Evolutionary conservation across 495 filamentous ascomycete genomes (phyloP).

Genomic region (Penicillium turbatum): DNA sequence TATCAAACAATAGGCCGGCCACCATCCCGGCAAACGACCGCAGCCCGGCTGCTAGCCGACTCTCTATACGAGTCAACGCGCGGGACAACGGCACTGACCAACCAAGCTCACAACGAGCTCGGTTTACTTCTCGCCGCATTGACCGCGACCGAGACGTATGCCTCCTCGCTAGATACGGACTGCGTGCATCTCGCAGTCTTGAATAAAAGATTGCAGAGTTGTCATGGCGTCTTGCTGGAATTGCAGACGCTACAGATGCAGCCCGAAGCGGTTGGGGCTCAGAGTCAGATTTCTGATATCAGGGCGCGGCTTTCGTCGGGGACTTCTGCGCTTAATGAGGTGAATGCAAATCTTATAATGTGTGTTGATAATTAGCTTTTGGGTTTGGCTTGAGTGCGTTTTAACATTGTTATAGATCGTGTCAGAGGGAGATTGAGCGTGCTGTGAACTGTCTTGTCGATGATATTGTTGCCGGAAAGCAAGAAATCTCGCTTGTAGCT

Average conservation of each 20-base stretch:
- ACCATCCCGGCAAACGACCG: neutral
- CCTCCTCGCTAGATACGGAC: neutral
- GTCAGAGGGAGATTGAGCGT: constrained; percentile 13
- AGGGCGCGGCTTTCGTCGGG: constrained; percentile 11
- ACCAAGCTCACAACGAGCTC: constrained; percentile 16
- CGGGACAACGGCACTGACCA: constrained; percentile 9
- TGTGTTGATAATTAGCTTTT: constrained; percentile 5
- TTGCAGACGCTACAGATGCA: constrained; percentile 10
- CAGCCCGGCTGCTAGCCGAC: constrained; percentile 11
- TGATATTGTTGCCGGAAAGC: constrained; percentile 8
- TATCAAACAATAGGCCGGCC: neutral
- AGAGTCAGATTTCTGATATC: constrained; percentile 11
- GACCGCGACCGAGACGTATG: neutral
- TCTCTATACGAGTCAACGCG: constrained; percentile 17
- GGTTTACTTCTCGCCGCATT: constrained; percentile 9
- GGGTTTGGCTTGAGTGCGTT: neutral
- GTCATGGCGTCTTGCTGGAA: constrained; percentile 11
- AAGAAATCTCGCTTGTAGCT: neutral
- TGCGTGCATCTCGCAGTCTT: neutral
- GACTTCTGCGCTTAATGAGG: constrained; percentile 14
- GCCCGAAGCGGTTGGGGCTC: neutral
- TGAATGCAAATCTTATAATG: constrained; percentile 22
- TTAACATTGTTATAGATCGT: constrained; percentile 11
- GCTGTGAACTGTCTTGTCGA: constrained; percentile 6
- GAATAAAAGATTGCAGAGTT: constrained; percentile 5